Base-by-base conservation (phyloP, 495 filamentous ascomycete genomes). In the Peziza echinospora region DNA sequence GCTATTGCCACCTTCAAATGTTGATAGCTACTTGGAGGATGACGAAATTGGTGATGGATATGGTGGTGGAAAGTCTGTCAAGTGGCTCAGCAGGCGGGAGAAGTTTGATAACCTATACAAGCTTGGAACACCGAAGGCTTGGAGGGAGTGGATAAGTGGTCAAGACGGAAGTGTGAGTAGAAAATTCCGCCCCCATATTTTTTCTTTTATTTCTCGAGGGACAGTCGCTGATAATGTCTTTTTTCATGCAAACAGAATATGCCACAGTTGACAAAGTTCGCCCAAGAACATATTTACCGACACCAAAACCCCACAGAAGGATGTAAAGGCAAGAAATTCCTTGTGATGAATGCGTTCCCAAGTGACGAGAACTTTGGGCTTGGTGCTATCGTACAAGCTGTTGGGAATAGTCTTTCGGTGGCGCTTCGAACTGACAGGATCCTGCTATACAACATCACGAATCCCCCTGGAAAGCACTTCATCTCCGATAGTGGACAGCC, bases 281-380 rank as follows among this genome's bases (percentile, higher is more conserved):
- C 34, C 5, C 53, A 48, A 55, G 10, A 26, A 5, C 45, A 43
- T 24, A 23, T 48, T 22, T 34, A 19, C 6, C 25, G 19, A 24
- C 43, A 45, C 21, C 52, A 55, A 17, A 48, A 55, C 21, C 53
- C 52, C 11, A n/a, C 9, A 5, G 23, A 22, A 21, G n/a, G n/a
- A n/a, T 48, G 41, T 25, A 40, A 44, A 5, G 42, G 42, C 6
- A 48, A 51, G 13, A 24, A 41, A 24, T 55, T 46, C 26, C 10
- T 55, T 4, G 34, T 55, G 23, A 39, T 55, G 8, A 7, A 26
- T 5, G 47, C 47, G 25, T 55, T 42, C 26, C 53, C 52, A 0
- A 55, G 51, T 16, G 52, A 55, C 21, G 47, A 50, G 46, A 22
- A 47, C 2, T 55, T 55, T 41, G 45, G 52, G 5, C 52, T 55